A percentile compares a stretch with the other conserved stretches of the same genome.
Conservation (phyloP, 768 basidiomycete genomes). For the Pulveroboletus ravenelii region DNA sequence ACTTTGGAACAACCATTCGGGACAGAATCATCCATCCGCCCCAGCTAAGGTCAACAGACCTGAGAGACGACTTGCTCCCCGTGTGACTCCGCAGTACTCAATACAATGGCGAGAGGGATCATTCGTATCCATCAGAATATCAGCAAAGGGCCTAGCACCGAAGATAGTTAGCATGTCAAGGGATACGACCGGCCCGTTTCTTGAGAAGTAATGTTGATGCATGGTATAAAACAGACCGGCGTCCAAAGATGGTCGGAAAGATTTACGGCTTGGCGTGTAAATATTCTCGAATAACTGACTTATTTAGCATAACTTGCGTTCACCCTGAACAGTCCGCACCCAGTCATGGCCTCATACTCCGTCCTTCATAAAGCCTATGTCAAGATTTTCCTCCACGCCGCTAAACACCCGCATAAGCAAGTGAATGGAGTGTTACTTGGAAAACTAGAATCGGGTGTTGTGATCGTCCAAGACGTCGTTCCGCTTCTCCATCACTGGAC, state of each 20-base stretch:
- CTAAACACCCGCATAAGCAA: constrained; percentile 71
- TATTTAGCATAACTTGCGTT: neutral
- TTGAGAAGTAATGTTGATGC: neutral
- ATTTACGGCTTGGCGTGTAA: no score
- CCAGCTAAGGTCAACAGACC: no score
- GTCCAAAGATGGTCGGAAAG: neutral
- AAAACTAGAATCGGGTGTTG: constrained; percentile 33
- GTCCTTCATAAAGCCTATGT: constrained; percentile 61
- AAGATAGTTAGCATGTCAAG: no score
- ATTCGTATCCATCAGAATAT: constrained; percentile 42
- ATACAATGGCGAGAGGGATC: constrained; percentile 62
- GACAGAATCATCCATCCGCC: constrained; percentile 83
- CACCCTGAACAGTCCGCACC: no score
- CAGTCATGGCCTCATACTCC: constrained; percentile 40
- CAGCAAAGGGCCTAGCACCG: no score
- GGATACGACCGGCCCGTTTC: constrained; percentile 23
- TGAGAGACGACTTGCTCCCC: constrained; percentile 46
- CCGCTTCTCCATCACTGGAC: constrained; percentile 86
- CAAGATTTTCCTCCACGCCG: constrained; percentile 74
- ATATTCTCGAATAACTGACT: no score
- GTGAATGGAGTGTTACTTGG: constrained; percentile 80
- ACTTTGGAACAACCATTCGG: constrained; percentile 78
- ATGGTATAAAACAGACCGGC: neutral
- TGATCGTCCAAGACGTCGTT: constrained; percentile 59
- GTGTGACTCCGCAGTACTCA: constrained; percentile 73